Base-by-base conservation (phyloP, 208 protist genomes). In the Crithidia expoeki region DNA sequence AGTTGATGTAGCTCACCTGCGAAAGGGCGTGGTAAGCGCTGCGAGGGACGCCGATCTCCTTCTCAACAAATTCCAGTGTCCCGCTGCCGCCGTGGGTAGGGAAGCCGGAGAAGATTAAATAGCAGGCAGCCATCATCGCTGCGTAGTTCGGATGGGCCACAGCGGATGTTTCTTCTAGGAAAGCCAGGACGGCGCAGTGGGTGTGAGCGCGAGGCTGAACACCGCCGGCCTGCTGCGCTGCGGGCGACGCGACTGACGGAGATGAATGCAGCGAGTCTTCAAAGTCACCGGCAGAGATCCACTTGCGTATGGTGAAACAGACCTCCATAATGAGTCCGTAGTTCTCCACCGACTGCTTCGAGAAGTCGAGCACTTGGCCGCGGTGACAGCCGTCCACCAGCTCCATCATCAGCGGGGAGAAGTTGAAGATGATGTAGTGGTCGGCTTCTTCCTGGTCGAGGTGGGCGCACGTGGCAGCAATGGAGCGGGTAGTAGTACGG, bases 361-460 rank as follows among this genome's bases (percentile, higher is more conserved):
- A 89, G 55, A 86, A 91, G 70, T 94, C 89, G 9, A 94, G 51
- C 68, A 94, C 79, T 69, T 94, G 84, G 0, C 89, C 89, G 25
- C 65, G 47, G 30, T 58, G 61, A 65, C 78, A 90, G 28, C 64
- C 71, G 14, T 89, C 83, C 21, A 83, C 80, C 33, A 94, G 67
- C 67, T 92, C 86, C 80, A 86, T 85, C 80, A 84, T 76, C 14
- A 92, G 74, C n/a, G 89, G 89, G 0, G 86, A 88, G 72, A 94
- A 94, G 75, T 92, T 92, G 62, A 94, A 90, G 32, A 94, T 53
- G 32, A 91, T 91, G 76, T 92, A 94, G 55, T 64, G 68, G 40
- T 90, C 69, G 14, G 67, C 68, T 49, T 88, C 66, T 44, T 76
- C 72, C 14, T 76, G 60, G 60, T 94, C 84, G 4, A 94, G 79